These are phyloP conservation scores for Penicillium paneum DNA, from an alignment of 2,329 filamentous ascomycete species.

Conservation along the genomic window DNA sequence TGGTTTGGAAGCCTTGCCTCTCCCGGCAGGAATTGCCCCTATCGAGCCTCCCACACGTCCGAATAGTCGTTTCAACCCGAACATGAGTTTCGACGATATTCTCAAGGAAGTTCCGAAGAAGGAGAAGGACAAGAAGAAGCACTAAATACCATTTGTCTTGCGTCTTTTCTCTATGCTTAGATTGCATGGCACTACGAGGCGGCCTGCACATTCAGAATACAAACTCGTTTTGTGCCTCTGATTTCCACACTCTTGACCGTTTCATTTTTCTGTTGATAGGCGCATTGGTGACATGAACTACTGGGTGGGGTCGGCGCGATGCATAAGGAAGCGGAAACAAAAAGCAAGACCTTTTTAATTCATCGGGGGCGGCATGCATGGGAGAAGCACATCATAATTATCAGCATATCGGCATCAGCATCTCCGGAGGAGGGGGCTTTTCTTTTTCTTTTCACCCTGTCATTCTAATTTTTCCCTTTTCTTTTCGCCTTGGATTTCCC, in stretches of 20 bases:
- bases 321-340: slow-evolving; percentile 19
- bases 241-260: not conserved
- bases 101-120: slow-evolving; percentile 41
- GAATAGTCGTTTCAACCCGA: slow-evolving; percentile 44
- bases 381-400: slow-evolving; percentile 21
- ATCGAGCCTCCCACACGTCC: slow-evolving; percentile 41
- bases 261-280: slow-evolving; percentile 22
- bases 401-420: slow-evolving; percentile 26
- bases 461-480: slow-evolving; percentile 8
- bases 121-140: slow-evolving; percentile 38
- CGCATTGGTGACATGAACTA: slow-evolving; percentile 15
- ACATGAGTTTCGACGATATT: slow-evolving; percentile 51
- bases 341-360: slow-evolving; percentile 21
- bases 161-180: slow-evolving; percentile 10
- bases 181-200: not conserved
- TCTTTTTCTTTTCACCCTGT: slow-evolving; percentile 13
- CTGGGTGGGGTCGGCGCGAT: slow-evolving; percentile 15
- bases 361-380: slow-evolving; percentile 12
- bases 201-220: not conserved
- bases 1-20: slow-evolving; percentile 45
- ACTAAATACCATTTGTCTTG: slow-evolving; percentile 9
- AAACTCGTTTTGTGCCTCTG: not conserved
- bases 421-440: slow-evolving; percentile 13
- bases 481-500: slow-evolving; percentile 19
- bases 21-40: slow-evolving; percentile 43